A percentile compares a stretch with the other conserved stretches of the same genome.
These are phyloP conservation scores for Botrytis aclada DNA, from an alignment of 2,329 filamentous ascomycete genomes.

Conservation along the genomic window DNA sequence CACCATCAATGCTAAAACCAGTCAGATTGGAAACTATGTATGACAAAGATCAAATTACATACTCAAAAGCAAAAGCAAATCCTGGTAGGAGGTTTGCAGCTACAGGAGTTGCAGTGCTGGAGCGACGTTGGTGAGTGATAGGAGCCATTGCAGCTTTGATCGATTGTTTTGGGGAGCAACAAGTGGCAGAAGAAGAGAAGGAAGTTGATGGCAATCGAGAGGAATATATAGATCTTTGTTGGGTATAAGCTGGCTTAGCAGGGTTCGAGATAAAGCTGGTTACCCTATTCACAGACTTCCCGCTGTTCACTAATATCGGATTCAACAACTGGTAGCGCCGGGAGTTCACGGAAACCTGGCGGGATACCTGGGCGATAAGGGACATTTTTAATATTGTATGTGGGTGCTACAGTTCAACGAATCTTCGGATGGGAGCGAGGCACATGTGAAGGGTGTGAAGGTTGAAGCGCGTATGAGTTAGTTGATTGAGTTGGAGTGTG, in stretches of 20 bases:
- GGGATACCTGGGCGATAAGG: slow-evolving; percentile 13
- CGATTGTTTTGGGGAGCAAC: background rate
- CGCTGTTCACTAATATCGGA: background rate
- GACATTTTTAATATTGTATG: background rate
- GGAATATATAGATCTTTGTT: slow-evolving; percentile 14
- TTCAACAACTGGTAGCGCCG: background rate
- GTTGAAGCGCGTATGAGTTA: background rate
- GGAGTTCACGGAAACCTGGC: background rate
- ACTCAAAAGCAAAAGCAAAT: slow-evolving; percentile 58
- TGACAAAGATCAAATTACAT: slow-evolving; percentile 28
- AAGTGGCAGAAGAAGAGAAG: background rate
- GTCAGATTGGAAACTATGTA: slow-evolving; percentile 14
- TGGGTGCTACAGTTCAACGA: background rate
- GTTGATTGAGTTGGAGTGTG: background rate
- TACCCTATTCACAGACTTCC: background rate
- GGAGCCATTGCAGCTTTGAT: slow-evolving; percentile 2
- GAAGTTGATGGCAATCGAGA: background rate
- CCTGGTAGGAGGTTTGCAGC: slow-evolving; percentile 30
- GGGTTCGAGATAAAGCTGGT: slow-evolving; percentile 3
- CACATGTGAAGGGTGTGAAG: slow-evolving; percentile 1
- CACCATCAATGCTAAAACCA: slow-evolving; percentile 68
- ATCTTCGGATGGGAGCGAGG: background rate
- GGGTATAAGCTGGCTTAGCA: background rate
- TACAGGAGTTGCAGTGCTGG: slow-evolving; percentile 8
- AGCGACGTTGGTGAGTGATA: slow-evolving; percentile 5